Evolutionary conservation across 1,284 basidiomycete genomes (phyloP).

Genomic region (Trametes polyzona): DNA sequence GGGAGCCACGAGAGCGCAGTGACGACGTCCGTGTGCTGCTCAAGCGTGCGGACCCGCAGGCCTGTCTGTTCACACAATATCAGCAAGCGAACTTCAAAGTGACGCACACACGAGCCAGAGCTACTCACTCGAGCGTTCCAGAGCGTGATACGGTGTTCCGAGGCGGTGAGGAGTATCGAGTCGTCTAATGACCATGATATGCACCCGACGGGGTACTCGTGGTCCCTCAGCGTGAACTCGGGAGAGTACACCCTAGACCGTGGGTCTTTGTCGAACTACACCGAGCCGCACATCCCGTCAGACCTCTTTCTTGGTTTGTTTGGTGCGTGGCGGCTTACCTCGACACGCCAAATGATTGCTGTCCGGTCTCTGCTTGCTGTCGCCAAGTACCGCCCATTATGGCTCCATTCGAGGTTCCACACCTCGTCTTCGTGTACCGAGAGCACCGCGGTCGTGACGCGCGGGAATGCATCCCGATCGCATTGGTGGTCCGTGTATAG

Average conservation of each 20-base stretch:
- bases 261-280: conserved; percentile 52
- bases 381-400: conserved; percentile 84
- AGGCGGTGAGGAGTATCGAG: conserved; percentile 76
- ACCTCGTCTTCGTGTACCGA: conserved; percentile 92
- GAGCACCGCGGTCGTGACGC: conserved; percentile 82
- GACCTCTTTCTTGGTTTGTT: not conserved
- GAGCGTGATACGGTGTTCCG: conserved; percentile 80
- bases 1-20: conserved; percentile 89
- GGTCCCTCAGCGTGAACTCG: conserved; percentile 70
- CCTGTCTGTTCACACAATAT: conserved; percentile 60
- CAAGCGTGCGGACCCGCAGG: conserved; percentile 62
- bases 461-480: conserved; percentile 82
- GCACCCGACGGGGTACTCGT: conserved; percentile 76
- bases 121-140: conserved; percentile 84
- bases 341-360: conserved; percentile 89
- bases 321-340: conserved; percentile 53
- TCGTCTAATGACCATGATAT: conserved; percentile 93
- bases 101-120: not conserved
- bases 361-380: conserved; percentile 87
- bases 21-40: conserved; percentile 83
- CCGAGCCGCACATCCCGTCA: conserved; percentile 5
- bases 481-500: conserved; percentile 88
- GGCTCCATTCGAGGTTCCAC: conserved; percentile 96
- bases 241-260: conserved; percentile 61
- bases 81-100: not conserved